Evolutionary conservation across 1,284 basidiomycete genomes (phyloP).

Genomic region (Afroboletus lepidellus): DNA sequence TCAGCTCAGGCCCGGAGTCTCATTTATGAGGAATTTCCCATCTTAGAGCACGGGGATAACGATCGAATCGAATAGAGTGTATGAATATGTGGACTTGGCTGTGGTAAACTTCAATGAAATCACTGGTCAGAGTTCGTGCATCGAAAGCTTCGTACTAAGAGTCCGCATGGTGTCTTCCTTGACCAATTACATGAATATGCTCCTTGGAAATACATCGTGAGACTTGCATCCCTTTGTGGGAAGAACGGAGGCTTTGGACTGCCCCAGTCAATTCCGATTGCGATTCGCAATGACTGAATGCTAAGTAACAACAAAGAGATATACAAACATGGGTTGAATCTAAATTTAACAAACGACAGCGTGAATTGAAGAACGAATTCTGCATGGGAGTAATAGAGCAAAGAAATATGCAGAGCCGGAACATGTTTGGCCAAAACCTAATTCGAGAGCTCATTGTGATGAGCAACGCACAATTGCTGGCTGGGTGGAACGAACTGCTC

Average conservation of each 20-base stretch:
- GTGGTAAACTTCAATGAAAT: too few species aligned
- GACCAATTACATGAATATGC: too few species aligned
- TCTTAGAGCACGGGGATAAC: background rate
- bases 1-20: conserved; percentile 47
- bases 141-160: too few species aligned
- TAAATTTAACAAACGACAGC: background rate
- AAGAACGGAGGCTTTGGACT: too few species aligned
- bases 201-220: too few species aligned
- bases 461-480: conserved; percentile 58
- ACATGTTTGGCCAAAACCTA: background rate
- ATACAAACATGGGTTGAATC: background rate
- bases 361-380: background rate
- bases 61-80: background rate
- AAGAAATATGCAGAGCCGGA: too few species aligned
- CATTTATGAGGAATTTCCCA: conserved; percentile 39
- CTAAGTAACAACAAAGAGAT: background rate
- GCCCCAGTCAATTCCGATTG: too few species aligned
- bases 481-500: conserved; percentile 58
- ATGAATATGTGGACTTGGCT: too few species aligned
- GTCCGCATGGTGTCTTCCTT: too few species aligned
- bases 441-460: conserved; percentile 33
- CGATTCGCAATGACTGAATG: too few species aligned
- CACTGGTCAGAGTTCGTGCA: too few species aligned
- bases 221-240: too few species aligned
- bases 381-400: background rate